These are phyloP conservation scores for Botrytis fragariae DNA, from an alignment of 2,329 filamentous ascomycete genomes.

Conservation along the genomic window DNA sequence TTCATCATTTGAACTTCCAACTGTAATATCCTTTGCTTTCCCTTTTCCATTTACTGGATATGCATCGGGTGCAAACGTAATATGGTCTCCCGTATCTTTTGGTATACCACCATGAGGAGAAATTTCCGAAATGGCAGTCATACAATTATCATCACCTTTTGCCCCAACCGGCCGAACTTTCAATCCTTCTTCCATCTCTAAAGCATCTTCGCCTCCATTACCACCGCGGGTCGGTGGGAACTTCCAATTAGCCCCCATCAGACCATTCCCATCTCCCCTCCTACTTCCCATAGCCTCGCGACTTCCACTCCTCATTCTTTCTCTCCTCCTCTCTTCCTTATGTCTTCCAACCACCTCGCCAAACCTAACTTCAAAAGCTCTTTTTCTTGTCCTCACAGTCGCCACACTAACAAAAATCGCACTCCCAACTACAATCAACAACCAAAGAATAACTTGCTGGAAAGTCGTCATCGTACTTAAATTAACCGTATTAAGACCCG, in stretches of 20 bases:
- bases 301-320: not conserved
- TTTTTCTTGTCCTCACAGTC: constrained; percentile 59
- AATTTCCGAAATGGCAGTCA: constrained; percentile 3
- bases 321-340: not conserved
- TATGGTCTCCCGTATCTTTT: constrained; percentile 3
- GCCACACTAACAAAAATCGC: constrained; percentile 65
- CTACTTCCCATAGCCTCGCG: not conserved
- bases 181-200: not conserved
- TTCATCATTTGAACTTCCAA: not conserved
- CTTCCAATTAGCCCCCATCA: not conserved
- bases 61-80: constrained; percentile 4
- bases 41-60: not conserved
- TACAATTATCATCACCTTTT: not conserved
- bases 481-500: constrained; percentile 67
- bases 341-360: constrained; percentile 31
- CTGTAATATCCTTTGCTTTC: not conserved
- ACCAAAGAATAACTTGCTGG: constrained; percentile 64
- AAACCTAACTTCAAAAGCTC: constrained; percentile 62
- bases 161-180: not conserved
- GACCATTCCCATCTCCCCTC: not conserved
- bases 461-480: constrained; percentile 62
- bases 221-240: not conserved
- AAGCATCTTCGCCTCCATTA: not conserved
- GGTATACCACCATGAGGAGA: not conserved
- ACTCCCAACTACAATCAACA: constrained; percentile 64